These are phyloP conservation scores for Gastrodia elata DNA, from an alignment of 106 monocot species.

Conservation along the genomic window DNA sequence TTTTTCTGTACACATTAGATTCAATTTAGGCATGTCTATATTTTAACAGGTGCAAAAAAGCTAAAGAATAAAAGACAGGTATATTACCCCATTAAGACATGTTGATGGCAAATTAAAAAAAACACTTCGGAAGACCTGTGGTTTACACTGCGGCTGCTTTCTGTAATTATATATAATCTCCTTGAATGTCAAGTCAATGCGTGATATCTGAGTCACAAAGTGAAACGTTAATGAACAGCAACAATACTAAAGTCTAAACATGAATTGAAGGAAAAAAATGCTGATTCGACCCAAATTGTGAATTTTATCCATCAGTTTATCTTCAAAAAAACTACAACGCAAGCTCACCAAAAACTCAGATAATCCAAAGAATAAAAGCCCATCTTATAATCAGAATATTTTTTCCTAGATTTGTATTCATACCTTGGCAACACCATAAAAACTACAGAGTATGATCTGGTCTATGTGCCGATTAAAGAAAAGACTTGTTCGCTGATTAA, in stretches of 20 bases:
- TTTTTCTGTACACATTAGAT: slow-evolving; percentile 47
- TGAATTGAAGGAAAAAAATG: too few relatives aligned
- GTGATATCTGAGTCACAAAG: slow-evolving; percentile 51
- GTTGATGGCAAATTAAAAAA: slow-evolving; percentile 67
- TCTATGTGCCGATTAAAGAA: slow-evolving; percentile 97
- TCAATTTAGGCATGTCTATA: slow-evolving; percentile 1
- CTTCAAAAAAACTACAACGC: too few relatives aligned
- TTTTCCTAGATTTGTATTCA: neutral
- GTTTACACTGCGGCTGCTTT: slow-evolving; percentile 87
- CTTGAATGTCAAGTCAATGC: slow-evolving; percentile 74
- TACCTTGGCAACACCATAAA: slow-evolving; percentile 95
- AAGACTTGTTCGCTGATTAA: slow-evolving; percentile 58
- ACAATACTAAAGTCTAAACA: slow-evolving; percentile 3
- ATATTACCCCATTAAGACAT: slow-evolving; percentile 56
- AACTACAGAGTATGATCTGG: slow-evolving; percentile 86
- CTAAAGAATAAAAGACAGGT: slow-evolving; percentile 7
- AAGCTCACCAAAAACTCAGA: too few relatives aligned
- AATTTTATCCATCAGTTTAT: too few relatives aligned
- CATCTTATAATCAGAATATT: neutral
- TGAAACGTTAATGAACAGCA: neutral
- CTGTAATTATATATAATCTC: slow-evolving; percentile 89
- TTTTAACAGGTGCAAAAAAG: neutral
- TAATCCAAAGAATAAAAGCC: too few relatives aligned
- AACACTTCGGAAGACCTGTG: slow-evolving; percentile 93
- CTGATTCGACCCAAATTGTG: too few relatives aligned